Percentiles rank a stretch among this genome's conserved stretches.
These are phyloP conservation scores for Saccharomyces hybrid DNA, from an alignment of 1,139 yeast species.

Conservation along the genomic window DNA sequence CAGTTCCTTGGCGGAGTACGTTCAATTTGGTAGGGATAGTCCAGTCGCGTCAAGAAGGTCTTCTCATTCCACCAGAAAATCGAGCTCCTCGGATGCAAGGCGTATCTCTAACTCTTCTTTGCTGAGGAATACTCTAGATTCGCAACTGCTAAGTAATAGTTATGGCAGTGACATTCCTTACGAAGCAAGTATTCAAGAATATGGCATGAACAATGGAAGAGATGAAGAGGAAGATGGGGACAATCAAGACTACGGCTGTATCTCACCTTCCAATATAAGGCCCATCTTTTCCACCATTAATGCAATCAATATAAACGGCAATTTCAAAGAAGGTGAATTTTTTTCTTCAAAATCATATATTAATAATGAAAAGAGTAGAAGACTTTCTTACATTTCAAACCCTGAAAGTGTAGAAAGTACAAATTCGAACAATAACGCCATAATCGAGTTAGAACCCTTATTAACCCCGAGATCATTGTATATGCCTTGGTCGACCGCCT, in stretches of 20 bases:
- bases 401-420: slow-evolving; percentile 11
- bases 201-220: not conserved
- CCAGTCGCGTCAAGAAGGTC: slow-evolving; percentile 18
- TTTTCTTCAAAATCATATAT: not conserved
- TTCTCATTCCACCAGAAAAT: slow-evolving; percentile 7
- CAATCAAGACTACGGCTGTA: not conserved
- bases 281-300: not conserved
- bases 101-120: not conserved
- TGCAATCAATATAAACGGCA: not conserved
- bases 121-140: not conserved
- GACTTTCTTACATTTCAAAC: slow-evolving; percentile 9
- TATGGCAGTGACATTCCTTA: not conserved
- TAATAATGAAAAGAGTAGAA: slow-evolving; percentile 3
- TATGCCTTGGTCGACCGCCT: slow-evolving; percentile 54
- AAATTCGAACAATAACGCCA: slow-evolving; percentile 3
- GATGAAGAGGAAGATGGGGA: not conserved
- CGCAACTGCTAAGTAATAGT: not conserved
- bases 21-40: slow-evolving; percentile 18
- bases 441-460: slow-evolving; percentile 42
- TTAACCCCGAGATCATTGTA: slow-evolving; percentile 60
- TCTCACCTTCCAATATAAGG: not conserved
- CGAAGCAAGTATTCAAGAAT: not conserved
- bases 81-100: slow-evolving; percentile 13
- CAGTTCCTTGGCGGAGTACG: slow-evolving; percentile 12
- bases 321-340: not conserved